A percentile compares a stretch with the other conserved stretches of the same genome.
These are phyloP conservation scores for Nematocida minor DNA, from an alignment of 371 early-diverging fungal genomes.

Conservation along the genomic window DNA sequence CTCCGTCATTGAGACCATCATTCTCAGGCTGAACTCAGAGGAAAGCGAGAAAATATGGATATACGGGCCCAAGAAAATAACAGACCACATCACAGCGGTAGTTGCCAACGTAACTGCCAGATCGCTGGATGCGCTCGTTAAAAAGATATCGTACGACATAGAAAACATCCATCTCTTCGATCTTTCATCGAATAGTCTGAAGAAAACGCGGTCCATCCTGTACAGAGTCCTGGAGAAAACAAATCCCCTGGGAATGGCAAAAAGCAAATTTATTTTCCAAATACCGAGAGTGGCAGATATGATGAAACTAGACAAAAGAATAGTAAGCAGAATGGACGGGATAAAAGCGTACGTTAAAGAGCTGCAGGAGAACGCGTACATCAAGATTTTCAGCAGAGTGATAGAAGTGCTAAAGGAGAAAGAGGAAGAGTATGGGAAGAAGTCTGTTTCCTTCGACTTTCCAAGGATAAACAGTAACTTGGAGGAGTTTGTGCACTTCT, in stretches of 20 bases:
- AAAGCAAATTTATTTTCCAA: conserved; percentile 36
- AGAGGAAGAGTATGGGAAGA: not conserved
- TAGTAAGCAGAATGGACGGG: conserved; percentile 40
- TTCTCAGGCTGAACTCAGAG: not conserved
- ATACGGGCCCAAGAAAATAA: conserved; percentile 23
- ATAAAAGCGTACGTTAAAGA: conserved; percentile 18
- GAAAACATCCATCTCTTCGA: conserved; percentile 26
- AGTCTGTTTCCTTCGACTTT: not conserved
- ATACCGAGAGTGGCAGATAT: conserved; percentile 5
- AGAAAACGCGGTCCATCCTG: not conserved
- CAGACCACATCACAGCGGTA: conserved; percentile 8
- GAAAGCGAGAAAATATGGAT: conserved; percentile 32
- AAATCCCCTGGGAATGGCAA: not conserved
- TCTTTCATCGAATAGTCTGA: not conserved
- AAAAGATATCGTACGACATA: not conserved
- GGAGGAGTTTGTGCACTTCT: not conserved
- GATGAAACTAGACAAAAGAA: conserved; percentile 36
- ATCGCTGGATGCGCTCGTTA: not conserved
- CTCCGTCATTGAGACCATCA: conserved; percentile 35
- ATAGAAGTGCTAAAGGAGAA: conserved; percentile 6
- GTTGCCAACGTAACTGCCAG: not conserved
- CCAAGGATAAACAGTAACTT: not conserved
- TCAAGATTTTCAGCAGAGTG: conserved; percentile 25
- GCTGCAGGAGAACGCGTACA: conserved; percentile 12
- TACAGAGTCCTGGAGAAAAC: conserved; percentile 36